These are phyloP conservation scores for Leccinum discolor DNA, from an alignment of 1,284 basidiomycete species.

Conservation along the genomic window DNA sequence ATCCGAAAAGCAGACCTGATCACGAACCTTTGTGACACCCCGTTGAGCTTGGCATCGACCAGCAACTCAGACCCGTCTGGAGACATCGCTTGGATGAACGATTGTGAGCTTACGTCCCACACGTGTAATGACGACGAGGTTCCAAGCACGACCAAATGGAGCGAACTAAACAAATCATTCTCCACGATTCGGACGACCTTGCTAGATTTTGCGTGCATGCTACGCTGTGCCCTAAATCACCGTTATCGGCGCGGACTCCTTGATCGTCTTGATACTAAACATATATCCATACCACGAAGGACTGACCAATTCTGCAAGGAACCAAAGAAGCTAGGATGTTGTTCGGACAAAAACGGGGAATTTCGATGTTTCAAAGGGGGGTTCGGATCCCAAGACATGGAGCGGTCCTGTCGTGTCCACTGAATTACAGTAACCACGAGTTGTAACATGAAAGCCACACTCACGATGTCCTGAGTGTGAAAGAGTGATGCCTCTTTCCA, in stretches of 20 bases:
- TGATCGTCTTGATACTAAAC: neutral
- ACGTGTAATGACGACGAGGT: constrained; percentile 62
- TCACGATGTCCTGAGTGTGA: constrained; percentile 14
- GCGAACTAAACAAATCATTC: constrained; percentile 47
- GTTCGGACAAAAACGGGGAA: constrained; percentile 67
- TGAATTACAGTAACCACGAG: neutral
- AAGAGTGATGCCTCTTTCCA: constrained; percentile 28
- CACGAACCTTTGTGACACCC: constrained; percentile 54
- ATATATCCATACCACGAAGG: constrained; percentile 1
- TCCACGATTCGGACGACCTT: constrained; percentile 45
- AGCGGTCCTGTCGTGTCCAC: constrained; percentile 36
- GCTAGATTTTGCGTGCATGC: constrained; percentile 36
- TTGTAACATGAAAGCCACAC: constrained; percentile 1
- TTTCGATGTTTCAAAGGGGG: constrained; percentile 38
- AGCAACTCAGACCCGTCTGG: constrained; percentile 38
- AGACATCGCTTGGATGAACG: constrained; percentile 44
- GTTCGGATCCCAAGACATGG: constrained; percentile 63
- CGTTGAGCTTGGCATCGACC: constrained; percentile 55
- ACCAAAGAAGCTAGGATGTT: constrained; percentile 48
- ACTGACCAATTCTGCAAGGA: constrained; percentile 59
- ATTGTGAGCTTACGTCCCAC: constrained; percentile 56
- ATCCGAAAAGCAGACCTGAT: neutral
- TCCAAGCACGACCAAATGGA: constrained; percentile 60
- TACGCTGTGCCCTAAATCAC: constrained; percentile 40
- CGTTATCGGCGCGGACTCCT: constrained; percentile 8